These are phyloP conservation scores for Collybia mongolica DNA, from an alignment of 768 basidiomycete species.

Conservation along the genomic window DNA sequence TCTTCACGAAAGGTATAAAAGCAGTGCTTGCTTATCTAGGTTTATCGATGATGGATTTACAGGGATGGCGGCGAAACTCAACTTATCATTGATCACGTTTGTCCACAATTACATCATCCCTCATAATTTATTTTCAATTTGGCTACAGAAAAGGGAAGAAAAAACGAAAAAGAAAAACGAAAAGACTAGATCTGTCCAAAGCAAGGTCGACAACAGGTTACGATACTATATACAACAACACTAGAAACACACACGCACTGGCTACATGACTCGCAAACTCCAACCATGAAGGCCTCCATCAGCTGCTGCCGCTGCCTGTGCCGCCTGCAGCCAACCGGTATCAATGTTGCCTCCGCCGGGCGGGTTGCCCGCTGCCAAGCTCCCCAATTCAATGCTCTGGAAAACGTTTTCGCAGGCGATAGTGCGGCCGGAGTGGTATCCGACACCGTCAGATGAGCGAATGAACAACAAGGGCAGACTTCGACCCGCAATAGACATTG, in stretches of 20 bases:
- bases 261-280: slow-evolving; percentile 77
- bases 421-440: slow-evolving; percentile 85
- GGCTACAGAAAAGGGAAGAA: no score
- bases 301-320: slow-evolving; percentile 63
- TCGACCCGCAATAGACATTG: slow-evolving; percentile 60
- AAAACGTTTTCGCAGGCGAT: slow-evolving; percentile 83
- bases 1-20: neutral
- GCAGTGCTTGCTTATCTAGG: slow-evolving; percentile 17
- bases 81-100: neutral
- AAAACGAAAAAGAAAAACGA: no score
- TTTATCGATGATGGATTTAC: neutral
- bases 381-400: slow-evolving; percentile 62
- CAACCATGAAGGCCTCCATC: slow-evolving; percentile 73
- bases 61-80: no score
- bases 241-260: slow-evolving; percentile 12
- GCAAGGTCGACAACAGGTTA: slow-evolving; percentile 34
- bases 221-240: slow-evolving; percentile 26
- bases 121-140: neutral
- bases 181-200: slow-evolving; percentile 24
- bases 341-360: slow-evolving; percentile 50
- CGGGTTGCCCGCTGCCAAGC: slow-evolving; percentile 41
- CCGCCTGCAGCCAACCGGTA: slow-evolving; percentile 72
- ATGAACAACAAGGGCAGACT: slow-evolving; percentile 82
- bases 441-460: slow-evolving; percentile 79
- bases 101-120: neutral